Evolutionary conservation across 352 stramenopile genomes (phyloP).

Genomic region (Phytopythium delawarense): DNA sequence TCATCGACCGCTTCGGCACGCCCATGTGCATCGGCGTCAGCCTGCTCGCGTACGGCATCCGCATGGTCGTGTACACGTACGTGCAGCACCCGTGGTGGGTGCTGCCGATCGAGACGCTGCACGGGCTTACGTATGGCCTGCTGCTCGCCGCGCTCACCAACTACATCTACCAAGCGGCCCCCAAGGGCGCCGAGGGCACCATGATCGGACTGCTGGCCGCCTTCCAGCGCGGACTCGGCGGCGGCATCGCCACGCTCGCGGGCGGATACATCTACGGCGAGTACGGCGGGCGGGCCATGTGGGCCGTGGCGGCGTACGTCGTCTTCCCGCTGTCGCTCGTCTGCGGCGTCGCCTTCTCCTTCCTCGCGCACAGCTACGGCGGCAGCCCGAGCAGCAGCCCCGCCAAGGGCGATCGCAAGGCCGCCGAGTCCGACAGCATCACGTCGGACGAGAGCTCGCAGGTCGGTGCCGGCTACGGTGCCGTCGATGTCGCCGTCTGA

Average conservation of each 20-base stretch:
- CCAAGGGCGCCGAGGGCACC: slow-evolving; percentile 31
- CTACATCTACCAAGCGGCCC: slow-evolving; percentile 34
- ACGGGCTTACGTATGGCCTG: slow-evolving; percentile 38
- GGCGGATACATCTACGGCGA: slow-evolving; percentile 38
- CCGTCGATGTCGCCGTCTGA: slow-evolving; percentile 5
- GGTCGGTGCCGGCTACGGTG: slow-evolving; percentile 18
- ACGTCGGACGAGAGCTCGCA: slow-evolving; percentile 29
- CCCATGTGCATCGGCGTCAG: slow-evolving; percentile 26
- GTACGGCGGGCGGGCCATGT: slow-evolving; percentile 31
- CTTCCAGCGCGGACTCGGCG: slow-evolving; percentile 32
- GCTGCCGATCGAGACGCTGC: slow-evolving; percentile 35
- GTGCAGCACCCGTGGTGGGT: slow-evolving; percentile 33
- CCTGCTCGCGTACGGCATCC: slow-evolving; percentile 35
- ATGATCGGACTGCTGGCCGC: slow-evolving; percentile 38
- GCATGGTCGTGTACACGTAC: slow-evolving; percentile 30
- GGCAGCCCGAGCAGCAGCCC: slow-evolving; percentile 14
- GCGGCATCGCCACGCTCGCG: slow-evolving; percentile 27
- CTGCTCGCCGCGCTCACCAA: slow-evolving; percentile 35
- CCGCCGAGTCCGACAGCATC: slow-evolving; percentile 15
- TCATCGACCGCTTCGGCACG: slow-evolving; percentile 35
- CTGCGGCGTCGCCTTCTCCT: slow-evolving; percentile 19
- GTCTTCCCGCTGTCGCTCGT: slow-evolving; percentile 27
- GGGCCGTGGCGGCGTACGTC: slow-evolving; percentile 27
- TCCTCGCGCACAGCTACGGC: slow-evolving; percentile 24
- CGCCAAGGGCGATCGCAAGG: slow-evolving; percentile 11